Base-by-base conservation (phyloP, 2,329 filamentous ascomycete species). In the Fusarium tricinctum region DNA sequence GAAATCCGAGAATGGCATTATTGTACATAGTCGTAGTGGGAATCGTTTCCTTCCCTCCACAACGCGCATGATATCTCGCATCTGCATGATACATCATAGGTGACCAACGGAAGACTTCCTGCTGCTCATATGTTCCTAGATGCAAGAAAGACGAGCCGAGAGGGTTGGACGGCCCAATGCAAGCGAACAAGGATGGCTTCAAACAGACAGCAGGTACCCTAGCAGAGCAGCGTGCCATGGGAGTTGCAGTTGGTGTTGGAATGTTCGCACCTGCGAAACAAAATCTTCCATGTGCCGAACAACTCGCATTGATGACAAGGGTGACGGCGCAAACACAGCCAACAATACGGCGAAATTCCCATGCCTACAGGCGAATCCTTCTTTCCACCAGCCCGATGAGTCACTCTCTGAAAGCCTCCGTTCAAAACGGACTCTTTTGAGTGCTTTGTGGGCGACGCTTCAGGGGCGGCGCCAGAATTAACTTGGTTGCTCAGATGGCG, bases 251-350 rank as follows among this genome's bases (percentile, higher is more conserved):
- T 66, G 61, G 39, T 68, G 49, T 33, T 28, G 17, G 30, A 44
- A 51, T 32, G 26, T 55, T 65, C 42, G 40, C 50, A 59, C 35
- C 52, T 57, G 42, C 28, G 43, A 68, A 69, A 66, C 56, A 56
- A 60, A 68, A 46, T 46, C 47, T 50, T 64, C 46, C 60, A 73
- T 72, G 70, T 73, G 70, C 70, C 68, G 70, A 70, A 62, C 59
- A 51, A 62, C 55, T 63, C 53, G 54, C 68, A 72, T 68, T 64
- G 49, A 54, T 45, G 47, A 68, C 58, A 60, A 66, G 54, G 54
- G 48, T 58, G 30, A 46, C 45, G 44, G 54, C 61, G 56, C 63
- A 55, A 58, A 64, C 40, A 40, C 56, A 69, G 39, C 56, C 52
- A 62, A 56, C 56, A 23, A 50, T 39, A 59, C 45, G 28, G 47